These are phyloP conservation scores for Linanthus parryae DNA, from an alignment of 148 eudicot genomes.

Conservation along the genomic window DNA sequence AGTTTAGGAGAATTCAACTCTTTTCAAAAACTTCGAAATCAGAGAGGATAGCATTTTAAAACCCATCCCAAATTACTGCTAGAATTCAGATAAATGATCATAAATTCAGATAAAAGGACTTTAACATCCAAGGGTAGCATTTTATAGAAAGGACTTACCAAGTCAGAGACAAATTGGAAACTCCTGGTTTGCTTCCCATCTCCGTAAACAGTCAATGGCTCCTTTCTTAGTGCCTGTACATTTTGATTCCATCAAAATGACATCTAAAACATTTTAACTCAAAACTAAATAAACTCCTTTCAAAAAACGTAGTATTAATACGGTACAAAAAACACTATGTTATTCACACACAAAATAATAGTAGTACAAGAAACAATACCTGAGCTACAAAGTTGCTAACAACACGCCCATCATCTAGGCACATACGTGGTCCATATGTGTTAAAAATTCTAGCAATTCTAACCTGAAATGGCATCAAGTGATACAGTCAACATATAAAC, in stretches of 20 bases:
- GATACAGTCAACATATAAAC: too few relatives aligned
- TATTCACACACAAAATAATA: too few relatives aligned
- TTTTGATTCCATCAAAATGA: neutral
- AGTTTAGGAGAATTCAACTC: too few relatives aligned
- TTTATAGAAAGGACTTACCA: conserved; percentile 35
- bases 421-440: conserved; percentile 62
- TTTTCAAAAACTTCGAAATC: too few relatives aligned
- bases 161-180: conserved; percentile 83
- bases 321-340: too few relatives aligned
- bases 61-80: too few relatives aligned
- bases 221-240: conserved; percentile 78
- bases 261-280: neutral
- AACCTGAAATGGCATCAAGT: conserved; percentile 21
- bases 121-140: too few relatives aligned
- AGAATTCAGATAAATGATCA: too few relatives aligned
- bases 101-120: too few relatives aligned
- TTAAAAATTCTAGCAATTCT: conserved; percentile 59
- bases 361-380: conserved; percentile 33
- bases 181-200: conserved; percentile 98
- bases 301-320: too few relatives aligned
- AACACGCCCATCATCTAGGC: conserved; percentile 61
- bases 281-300: too few relatives aligned
- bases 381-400: conserved; percentile 75
- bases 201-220: conserved; percentile 90
- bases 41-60: too few relatives aligned